These are phyloP conservation scores for Colletotrichum sp. DNA, from an alignment of 2,329 filamentous ascomycete species.

Conservation along the genomic window DNA sequence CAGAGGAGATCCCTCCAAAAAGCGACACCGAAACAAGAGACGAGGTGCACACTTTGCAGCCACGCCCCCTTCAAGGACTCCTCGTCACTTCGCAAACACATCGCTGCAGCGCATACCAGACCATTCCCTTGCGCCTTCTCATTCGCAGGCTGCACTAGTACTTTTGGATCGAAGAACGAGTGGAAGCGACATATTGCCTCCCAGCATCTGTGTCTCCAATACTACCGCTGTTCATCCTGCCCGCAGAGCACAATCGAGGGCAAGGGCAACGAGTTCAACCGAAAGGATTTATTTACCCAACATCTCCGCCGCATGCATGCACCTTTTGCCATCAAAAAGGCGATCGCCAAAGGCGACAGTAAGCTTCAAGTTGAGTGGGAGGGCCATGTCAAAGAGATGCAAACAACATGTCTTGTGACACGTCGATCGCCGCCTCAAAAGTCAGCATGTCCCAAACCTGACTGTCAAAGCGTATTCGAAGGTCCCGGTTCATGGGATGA, in stretches of 20 bases:
- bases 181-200: slow-evolving; percentile 96
- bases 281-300: slow-evolving; percentile 95
- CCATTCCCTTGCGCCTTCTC: slow-evolving; percentile 88
- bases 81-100: slow-evolving; percentile 69
- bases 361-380: slow-evolving; percentile 69
- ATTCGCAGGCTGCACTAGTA: slow-evolving; percentile 81
- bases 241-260: slow-evolving; percentile 58
- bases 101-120: slow-evolving; percentile 71
- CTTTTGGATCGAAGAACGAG: slow-evolving; percentile 93
- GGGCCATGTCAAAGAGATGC: slow-evolving; percentile 71
- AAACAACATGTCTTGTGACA: slow-evolving; percentile 74
- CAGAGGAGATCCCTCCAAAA: slow-evolving; percentile 53
- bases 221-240: slow-evolving; percentile 69
- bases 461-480: slow-evolving; percentile 75
- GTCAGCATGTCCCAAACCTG: slow-evolving; percentile 73
- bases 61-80: slow-evolving; percentile 72
- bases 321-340: slow-evolving; percentile 66
- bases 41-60: slow-evolving; percentile 64
- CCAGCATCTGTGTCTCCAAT: slow-evolving; percentile 79
- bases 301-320: slow-evolving; percentile 95
- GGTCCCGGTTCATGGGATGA: slow-evolving; percentile 83
- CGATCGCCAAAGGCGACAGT: slow-evolving; percentile 61
- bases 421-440: slow-evolving; percentile 72
- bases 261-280: slow-evolving; percentile 79
- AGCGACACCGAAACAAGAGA: slow-evolving; percentile 61